Evolutionary conservation across 176 grass and related monocot species (phyloP).

Genomic region (Oryza punctata): DNA sequence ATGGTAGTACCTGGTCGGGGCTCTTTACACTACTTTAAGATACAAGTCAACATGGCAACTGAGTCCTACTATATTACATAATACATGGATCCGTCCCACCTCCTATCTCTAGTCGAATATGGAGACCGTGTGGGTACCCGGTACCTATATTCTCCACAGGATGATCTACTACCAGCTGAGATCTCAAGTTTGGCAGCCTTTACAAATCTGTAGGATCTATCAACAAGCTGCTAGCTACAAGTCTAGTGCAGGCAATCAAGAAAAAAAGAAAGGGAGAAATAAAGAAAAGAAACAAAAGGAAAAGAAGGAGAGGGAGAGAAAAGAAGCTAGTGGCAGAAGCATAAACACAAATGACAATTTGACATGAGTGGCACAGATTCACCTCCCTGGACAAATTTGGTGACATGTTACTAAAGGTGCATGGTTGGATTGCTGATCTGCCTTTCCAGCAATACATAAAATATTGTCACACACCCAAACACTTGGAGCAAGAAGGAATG

Average conservation of each 20-base stretch:
- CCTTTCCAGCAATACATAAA: not conserved
- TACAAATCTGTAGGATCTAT: conserved; percentile 43
- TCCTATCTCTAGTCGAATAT: no score
- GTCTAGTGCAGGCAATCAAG: conserved; percentile 36
- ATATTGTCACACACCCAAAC: conserved; percentile 28
- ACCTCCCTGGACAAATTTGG: conserved; percentile 8
- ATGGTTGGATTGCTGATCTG: not conserved
- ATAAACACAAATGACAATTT: conserved; percentile 47
- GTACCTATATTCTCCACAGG: no score
- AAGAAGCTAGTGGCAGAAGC: conserved; percentile 33
- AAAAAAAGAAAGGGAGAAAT: not conserved
- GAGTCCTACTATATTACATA: no score
- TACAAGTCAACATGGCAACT: no score
- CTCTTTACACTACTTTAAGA: no score
- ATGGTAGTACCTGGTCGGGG: no score
- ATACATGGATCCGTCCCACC: no score
- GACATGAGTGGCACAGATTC: conserved; percentile 45
- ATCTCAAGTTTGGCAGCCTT: conserved; percentile 47
- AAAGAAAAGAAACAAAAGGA: not conserved
- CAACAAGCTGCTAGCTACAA: conserved; percentile 1
- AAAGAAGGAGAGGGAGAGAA: not conserved
- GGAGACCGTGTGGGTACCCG: no score
- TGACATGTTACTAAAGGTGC: conserved; percentile 35
- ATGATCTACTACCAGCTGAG: conserved; percentile 32
- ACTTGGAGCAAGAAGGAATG: conserved; percentile 32